Conservation (phyloP, 1,284 basidiomycete species). For the Ceratobasidium sp. region DNA sequence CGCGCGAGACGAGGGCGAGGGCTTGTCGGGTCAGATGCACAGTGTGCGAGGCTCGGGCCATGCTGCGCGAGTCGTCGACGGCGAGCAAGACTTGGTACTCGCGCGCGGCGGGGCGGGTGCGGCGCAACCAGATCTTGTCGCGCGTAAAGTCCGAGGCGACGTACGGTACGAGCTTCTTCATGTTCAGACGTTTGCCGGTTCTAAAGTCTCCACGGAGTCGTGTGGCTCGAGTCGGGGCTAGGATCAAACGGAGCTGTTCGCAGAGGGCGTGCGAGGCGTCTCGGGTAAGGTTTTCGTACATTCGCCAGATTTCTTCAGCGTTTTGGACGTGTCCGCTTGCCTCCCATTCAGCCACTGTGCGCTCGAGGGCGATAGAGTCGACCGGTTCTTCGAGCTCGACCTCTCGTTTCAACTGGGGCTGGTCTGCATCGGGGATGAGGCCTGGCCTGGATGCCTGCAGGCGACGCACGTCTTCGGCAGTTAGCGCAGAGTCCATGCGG, state of each 20-base stretch:
- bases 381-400: neutral
- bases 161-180: conserved; percentile 99
- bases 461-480: conserved; percentile 28
- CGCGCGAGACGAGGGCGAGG: conserved; percentile 89
- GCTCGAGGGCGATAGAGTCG: conserved; percentile 55
- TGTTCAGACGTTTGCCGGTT: conserved; percentile 97
- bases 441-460: conserved; percentile 30
- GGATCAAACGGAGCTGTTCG: conserved; percentile 95
- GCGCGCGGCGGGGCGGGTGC: conserved; percentile 90
- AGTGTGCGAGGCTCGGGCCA: conserved; percentile 88
- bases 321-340: conserved; percentile 61
- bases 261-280: conserved; percentile 91
- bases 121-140: conserved; percentile 98
- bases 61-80: conserved; percentile 95
- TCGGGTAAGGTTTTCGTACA: conserved; percentile 89
- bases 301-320: conserved; percentile 84
- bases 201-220: conserved; percentile 97
- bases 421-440: neutral
- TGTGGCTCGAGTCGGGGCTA: conserved; percentile 94
- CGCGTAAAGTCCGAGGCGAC: conserved; percentile 99
- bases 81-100: conserved; percentile 97
- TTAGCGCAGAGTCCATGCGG: conserved; percentile 8
- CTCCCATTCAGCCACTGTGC: conserved; percentile 69
- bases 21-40: conserved; percentile 96
- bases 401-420: conserved; percentile 17